Evolutionary conservation across 1,284 basidiomycete genomes (phyloP).

Genomic region (Ceratobasidium sp.): DNA sequence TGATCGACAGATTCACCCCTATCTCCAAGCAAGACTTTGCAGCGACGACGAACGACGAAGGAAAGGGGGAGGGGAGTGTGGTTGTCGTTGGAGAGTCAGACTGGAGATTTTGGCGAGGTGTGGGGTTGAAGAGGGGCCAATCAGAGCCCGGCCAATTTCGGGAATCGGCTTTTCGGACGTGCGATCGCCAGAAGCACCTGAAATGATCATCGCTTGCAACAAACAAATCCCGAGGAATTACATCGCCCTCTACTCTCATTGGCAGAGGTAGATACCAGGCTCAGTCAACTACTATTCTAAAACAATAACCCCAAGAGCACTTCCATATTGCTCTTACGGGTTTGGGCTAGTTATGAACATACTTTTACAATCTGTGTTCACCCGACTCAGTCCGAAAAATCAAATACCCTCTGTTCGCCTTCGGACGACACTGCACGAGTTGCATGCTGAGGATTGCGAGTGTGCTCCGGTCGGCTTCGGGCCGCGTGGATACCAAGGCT

Average conservation of each 20-base stretch:
- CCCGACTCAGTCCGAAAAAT: constrained; percentile 35
- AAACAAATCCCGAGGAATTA: constrained; percentile 35
- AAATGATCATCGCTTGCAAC: neutral
- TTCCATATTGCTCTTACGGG: too few species aligned
- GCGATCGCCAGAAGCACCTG: neutral
- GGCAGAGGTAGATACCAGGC: neutral
- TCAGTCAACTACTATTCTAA: too few species aligned
- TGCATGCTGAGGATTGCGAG: too few species aligned
- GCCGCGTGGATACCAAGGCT: neutral
- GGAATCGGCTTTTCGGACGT: constrained; percentile 38
- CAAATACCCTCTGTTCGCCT: neutral
- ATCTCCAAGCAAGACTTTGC: neutral
- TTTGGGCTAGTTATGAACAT: too few species aligned
- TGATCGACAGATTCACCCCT: constrained; percentile 9
- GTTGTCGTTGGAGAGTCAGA: constrained; percentile 8
- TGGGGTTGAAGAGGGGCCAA: constrained; percentile 31
- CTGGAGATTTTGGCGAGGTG: constrained; percentile 30
- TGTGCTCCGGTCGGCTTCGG: too few species aligned
- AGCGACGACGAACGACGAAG: constrained; percentile 7
- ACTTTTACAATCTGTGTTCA: neutral
- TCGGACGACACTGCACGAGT: neutral
- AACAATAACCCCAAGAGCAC: too few species aligned
- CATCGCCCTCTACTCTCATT: neutral
- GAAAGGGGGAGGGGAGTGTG: constrained; percentile 6
- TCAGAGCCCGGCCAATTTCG: constrained; percentile 25